Percentiles rank a stretch among this genome's conserved stretches.
Conservation (phyloP, 805 yeast genomes). For the Candida vartiovaarae region DNA sequence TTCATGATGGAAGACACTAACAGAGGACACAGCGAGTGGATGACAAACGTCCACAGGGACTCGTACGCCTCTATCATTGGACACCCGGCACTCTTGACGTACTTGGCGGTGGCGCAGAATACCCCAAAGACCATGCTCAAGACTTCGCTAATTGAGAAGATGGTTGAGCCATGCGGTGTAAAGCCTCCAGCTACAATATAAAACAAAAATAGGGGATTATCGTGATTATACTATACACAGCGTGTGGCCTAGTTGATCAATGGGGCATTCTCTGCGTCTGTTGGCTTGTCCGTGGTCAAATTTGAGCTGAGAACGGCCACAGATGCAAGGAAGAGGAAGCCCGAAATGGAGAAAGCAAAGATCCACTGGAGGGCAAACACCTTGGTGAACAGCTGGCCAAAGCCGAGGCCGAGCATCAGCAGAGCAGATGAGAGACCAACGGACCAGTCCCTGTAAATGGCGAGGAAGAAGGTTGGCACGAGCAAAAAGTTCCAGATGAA, state of each 20-base stretch:
- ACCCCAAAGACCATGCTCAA: conserved; percentile 32
- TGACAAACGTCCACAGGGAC: conserved; percentile 59
- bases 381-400: conserved; percentile 63
- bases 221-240: no score
- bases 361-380: conserved; percentile 80
- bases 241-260: conserved; percentile 21
- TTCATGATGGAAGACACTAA: neutral
- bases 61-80: conserved; percentile 56
- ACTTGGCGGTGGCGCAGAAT: conserved; percentile 45
- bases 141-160: conserved; percentile 31
- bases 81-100: conserved; percentile 47
- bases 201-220: no score
- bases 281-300: conserved; percentile 3
- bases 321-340: conserved; percentile 45
- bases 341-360: conserved; percentile 65
- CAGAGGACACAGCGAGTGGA: conserved; percentile 44
- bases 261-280: conserved; percentile 31
- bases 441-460: conserved; percentile 64
- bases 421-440: conserved; percentile 53
- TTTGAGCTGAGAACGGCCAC: conserved; percentile 39
- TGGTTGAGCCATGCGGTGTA: conserved; percentile 29
- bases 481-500: conserved; percentile 73
- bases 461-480: conserved; percentile 51
- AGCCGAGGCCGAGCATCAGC: conserved; percentile 57
- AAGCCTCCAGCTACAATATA: neutral